phyloP scores from a whole-genome alignment of 257 asterid genomes.

The Petunia axillaris region DNA sequence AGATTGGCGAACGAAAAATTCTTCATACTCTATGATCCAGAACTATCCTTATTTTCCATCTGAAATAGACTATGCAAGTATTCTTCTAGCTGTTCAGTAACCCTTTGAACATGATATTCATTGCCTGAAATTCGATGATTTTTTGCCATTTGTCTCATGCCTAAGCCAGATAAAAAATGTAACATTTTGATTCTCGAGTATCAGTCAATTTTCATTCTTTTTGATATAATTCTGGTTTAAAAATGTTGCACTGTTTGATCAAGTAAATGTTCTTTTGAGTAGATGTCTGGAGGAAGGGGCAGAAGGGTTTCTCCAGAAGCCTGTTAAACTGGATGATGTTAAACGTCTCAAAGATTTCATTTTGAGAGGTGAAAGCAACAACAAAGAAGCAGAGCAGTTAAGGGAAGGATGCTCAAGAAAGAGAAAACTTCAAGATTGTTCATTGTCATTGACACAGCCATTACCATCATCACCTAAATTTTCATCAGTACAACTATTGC shows the following conservation, averaged over 20 bases:
- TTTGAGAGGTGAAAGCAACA: conserved; percentile 40
- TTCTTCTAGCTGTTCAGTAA: no score
- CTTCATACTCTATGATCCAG: no score
- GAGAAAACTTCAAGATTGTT: conserved; percentile 47
- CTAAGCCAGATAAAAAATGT: no score
- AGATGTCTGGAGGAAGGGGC: conserved; percentile 93
- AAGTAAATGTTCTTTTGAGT: background rate
- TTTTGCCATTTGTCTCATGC: no score
- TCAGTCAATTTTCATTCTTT: background rate
- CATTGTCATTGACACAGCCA: conserved; percentile 17
- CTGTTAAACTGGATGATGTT: conserved; percentile 73
- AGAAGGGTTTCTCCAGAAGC: conserved; percentile 75
- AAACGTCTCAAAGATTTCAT: conserved; percentile 57
- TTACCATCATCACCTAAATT: background rate
- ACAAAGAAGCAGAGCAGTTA: background rate
- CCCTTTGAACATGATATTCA: no score
- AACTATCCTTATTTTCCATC: no score
- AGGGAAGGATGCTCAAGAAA: conserved; percentile 38
- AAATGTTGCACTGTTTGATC: conserved; percentile 10
- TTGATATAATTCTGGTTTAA: no score
- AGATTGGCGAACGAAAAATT: no score
- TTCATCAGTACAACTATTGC: no score
- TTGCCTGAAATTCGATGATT: no score
- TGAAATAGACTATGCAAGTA: no score
- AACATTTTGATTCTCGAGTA: no score